These are phyloP conservation scores for Diversispora epigaea DNA, from an alignment of 192 early-diverging fungal genomes.

Conservation along the genomic window DNA sequence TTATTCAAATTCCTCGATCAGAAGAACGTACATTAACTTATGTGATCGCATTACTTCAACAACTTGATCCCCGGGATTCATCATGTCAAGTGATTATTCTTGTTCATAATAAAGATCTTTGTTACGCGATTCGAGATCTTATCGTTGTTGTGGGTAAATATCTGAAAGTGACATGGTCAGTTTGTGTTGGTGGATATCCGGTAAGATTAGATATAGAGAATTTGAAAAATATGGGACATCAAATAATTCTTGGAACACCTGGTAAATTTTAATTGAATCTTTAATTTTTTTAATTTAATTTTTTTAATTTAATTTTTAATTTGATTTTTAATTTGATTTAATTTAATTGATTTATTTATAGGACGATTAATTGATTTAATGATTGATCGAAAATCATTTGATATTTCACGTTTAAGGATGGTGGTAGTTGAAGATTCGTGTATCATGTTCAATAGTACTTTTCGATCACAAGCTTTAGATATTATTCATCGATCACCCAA, in stretches of 20 bases:
- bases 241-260: constrained; percentile 26
- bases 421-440: constrained; percentile 27
- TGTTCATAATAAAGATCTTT: constrained; percentile 19
- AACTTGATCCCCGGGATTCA: constrained; percentile 2
- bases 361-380: background rate
- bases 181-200: constrained; percentile 12
- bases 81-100: constrained; percentile 23
- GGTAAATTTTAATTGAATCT: constrained; percentile 1
- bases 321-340: too few relatives aligned
- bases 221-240: constrained; percentile 2
- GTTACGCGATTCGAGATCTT: constrained; percentile 17
- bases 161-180: background rate
- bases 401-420: constrained; percentile 1
- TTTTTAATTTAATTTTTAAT: background rate
- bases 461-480: constrained; percentile 17
- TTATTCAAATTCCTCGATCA: constrained; percentile 21
- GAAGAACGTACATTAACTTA: constrained; percentile 20
- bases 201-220: constrained; percentile 7
- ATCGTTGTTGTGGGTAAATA: background rate
- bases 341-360: background rate
- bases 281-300: background rate
- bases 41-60: constrained; percentile 20
- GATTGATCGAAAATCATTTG: background rate
- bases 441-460: constrained; percentile 22
- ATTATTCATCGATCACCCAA: background rate